These are phyloP conservation scores for Heracleum sosnowskyi DNA, from an alignment of 129 eudicot species.

Conservation along the genomic window DNA sequence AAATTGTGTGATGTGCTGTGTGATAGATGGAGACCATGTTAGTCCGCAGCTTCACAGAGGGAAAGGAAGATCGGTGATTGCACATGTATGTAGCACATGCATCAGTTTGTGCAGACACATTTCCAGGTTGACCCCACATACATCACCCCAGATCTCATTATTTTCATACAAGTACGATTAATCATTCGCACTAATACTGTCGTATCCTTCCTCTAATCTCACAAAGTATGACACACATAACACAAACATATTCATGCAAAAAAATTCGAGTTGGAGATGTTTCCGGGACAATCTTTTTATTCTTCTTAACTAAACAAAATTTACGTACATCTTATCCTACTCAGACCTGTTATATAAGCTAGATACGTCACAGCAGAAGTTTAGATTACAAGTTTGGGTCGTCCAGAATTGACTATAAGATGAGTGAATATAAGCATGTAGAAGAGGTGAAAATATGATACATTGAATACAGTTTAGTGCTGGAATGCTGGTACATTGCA, in stretches of 20 bases:
- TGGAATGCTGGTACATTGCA: not conserved
- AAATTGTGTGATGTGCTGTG: conserved; percentile 1
- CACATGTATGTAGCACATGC: conserved; percentile 21
- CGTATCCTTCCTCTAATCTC: not conserved
- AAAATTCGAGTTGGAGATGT: too few species aligned
- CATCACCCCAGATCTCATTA: not conserved
- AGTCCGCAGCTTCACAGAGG: conserved; percentile 22
- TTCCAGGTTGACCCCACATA: not conserved
- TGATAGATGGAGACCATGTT: conserved; percentile 41
- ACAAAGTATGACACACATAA: not conserved
- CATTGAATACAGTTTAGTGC: not conserved
- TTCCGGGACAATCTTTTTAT: not conserved
- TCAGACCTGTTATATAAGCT: too few species aligned
- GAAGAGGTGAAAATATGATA: not conserved
- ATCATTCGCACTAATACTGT: not conserved
- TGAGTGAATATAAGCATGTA: not conserved
- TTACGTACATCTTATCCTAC: too few species aligned
- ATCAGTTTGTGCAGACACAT: conserved; percentile 11
- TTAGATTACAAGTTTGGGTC: too few species aligned
- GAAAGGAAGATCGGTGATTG: conserved; percentile 14
- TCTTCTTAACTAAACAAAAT: too few species aligned
- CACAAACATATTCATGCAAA: too few species aligned
- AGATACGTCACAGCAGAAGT: too few species aligned
- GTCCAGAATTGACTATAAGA: too few species aligned
- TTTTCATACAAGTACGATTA: not conserved